phyloP scores from a whole-genome alignment of 1,284 basidiomycete genomes.

The Cryptococcus maquisensis region DNA sequence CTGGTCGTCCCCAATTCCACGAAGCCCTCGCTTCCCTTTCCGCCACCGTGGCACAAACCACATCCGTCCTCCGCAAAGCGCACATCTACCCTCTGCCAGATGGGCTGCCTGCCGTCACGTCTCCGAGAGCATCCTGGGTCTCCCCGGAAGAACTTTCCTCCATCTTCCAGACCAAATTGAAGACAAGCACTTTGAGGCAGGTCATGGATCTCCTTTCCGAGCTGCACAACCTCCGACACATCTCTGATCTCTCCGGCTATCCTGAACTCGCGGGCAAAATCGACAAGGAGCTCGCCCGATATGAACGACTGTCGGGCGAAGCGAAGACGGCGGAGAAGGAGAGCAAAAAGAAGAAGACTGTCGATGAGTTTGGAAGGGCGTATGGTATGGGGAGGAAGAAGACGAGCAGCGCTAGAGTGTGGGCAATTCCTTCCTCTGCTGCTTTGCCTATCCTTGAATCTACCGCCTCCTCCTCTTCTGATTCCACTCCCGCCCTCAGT shows the following conservation, averaged over 20 bases:
- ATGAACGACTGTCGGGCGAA: conserved; percentile 53
- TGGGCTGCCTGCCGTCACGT: conserved; percentile 60
- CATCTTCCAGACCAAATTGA: conserved; percentile 61
- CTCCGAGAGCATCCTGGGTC: conserved; percentile 65
- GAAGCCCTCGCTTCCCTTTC: conserved; percentile 69
- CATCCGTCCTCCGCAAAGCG: conserved; percentile 59
- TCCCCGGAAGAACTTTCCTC: conserved; percentile 58
- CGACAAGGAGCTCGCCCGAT: conserved; percentile 58
- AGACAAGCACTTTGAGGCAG: conserved; percentile 67
- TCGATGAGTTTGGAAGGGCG: conserved; percentile 72
- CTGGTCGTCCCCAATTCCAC: conserved; percentile 72
- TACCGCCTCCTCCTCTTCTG: conserved; percentile 14
- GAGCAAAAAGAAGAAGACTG: conserved; percentile 56
- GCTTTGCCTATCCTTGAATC: conserved; percentile 16
- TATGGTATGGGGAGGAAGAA: conserved; percentile 81
- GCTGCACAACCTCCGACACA: conserved; percentile 65
- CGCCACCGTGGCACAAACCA: conserved; percentile 59
- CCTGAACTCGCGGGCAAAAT: conserved; percentile 59
- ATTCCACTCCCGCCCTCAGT: conserved; percentile 10
- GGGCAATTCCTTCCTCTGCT: conserved; percentile 75
- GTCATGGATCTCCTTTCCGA: conserved; percentile 64
- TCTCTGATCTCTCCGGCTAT: conserved; percentile 63
- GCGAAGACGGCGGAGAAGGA: conserved; percentile 33
- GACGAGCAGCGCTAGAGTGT: conserved; percentile 80
- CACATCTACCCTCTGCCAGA: conserved; percentile 75